phyloP scores from a whole-genome alignment of 208 protist species.

The Kentomonas sorsogonicus region DNA sequence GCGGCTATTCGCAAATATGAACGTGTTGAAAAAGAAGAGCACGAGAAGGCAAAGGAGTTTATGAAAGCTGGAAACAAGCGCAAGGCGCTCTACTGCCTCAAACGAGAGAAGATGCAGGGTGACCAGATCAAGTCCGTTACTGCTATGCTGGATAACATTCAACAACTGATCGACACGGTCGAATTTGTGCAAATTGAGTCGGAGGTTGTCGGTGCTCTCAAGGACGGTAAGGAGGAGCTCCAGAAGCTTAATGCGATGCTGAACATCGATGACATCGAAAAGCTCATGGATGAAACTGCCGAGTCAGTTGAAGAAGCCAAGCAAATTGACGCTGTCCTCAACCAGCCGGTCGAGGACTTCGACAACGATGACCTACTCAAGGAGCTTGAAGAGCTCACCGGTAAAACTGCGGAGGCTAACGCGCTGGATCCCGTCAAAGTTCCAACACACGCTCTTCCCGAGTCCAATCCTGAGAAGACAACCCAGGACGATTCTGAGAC shows the following conservation, averaged over 20 bases:
- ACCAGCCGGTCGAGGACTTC: constrained; percentile 31
- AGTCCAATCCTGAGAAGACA: constrained; percentile 1
- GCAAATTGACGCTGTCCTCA: constrained; percentile 60
- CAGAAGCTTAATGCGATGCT: constrained; percentile 74
- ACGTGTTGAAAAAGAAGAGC: constrained; percentile 35
- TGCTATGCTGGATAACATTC: constrained; percentile 76
- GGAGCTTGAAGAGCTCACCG: constrained; percentile 29
- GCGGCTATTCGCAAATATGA: constrained; percentile 71
- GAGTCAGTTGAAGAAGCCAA: constrained; percentile 70
- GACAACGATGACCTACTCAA: constrained; percentile 60
- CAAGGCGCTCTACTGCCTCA: constrained; percentile 79
- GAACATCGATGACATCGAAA: constrained; percentile 78
- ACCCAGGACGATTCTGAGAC: not conserved
- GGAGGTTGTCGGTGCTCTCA: constrained; percentile 63
- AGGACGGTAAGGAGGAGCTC: constrained; percentile 67
- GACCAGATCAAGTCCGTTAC: constrained; percentile 51
- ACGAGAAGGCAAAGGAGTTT: constrained; percentile 60
- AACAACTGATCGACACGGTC: constrained; percentile 68
- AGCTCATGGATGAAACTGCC: constrained; percentile 65
- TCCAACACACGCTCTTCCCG: constrained; percentile 17
- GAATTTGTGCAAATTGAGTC: constrained; percentile 71
- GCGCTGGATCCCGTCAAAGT: constrained; percentile 18
- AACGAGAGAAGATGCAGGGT: constrained; percentile 53
- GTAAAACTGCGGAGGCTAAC: constrained; percentile 10
- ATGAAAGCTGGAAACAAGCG: constrained; percentile 57